Conservation (phyloP, 768 basidiomycete species). For the Tephrocybe sp. region DNA sequence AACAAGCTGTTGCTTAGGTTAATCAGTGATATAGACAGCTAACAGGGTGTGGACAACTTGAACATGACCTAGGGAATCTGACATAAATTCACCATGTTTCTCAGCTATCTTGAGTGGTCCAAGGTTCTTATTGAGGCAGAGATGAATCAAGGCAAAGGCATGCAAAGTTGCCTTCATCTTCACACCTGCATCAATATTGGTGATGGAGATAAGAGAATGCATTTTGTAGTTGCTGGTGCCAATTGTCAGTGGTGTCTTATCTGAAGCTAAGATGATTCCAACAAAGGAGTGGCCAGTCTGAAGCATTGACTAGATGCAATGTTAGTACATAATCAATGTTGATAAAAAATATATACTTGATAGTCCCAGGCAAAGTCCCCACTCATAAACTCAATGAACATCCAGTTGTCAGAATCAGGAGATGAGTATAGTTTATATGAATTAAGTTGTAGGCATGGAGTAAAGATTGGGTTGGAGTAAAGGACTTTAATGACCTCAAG, state of each 20-base stretch:
- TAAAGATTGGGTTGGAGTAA: background rate
- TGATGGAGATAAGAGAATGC: background rate
- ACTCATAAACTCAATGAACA: slow-evolving; percentile 27
- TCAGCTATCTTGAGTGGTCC: too few species aligned
- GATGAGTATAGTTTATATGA: too few species aligned
- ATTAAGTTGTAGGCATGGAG: background rate
- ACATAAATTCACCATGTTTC: background rate
- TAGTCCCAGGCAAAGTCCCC: too few species aligned
- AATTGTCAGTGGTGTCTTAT: too few species aligned
- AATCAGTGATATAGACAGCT: too few species aligned
- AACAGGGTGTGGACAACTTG: too few species aligned
- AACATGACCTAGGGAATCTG: background rate
- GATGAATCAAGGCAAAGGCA: background rate
- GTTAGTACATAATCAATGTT: background rate
- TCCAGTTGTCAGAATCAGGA: slow-evolving; percentile 4
- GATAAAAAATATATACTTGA: slow-evolving; percentile 17
- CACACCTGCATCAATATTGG: background rate
- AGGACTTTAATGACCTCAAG: background rate
- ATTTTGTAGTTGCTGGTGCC: background rate
- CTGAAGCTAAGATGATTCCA: background rate
- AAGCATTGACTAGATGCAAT: background rate
- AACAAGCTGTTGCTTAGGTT: too few species aligned
- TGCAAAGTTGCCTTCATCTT: too few species aligned
- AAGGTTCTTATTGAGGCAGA: background rate
- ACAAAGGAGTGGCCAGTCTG: background rate